Percentiles rank a stretch among this genome's conserved stretches.
These are phyloP conservation scores for Phyllachora maydis DNA, from an alignment of 2,329 filamentous ascomycete species.

Conservation along the genomic window DNA sequence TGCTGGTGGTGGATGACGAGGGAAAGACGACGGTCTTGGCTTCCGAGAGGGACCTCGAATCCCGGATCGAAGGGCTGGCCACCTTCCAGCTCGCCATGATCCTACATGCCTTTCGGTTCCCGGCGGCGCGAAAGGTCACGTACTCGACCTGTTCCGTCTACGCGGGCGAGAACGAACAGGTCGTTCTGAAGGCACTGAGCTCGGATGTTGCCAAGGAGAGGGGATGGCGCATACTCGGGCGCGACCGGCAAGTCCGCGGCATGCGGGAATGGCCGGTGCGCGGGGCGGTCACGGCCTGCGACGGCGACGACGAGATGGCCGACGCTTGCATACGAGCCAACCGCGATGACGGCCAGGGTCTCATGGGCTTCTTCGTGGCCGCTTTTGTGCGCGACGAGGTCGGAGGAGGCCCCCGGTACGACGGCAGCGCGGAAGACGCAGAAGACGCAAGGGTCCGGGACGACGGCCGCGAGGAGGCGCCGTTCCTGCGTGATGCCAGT, in stretches of 20 bases:
- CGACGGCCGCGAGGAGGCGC: neutral
- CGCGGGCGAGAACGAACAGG: slow-evolving; percentile 69
- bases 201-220: slow-evolving; percentile 42
- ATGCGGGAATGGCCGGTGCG: slow-evolving; percentile 56
- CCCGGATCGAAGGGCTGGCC: slow-evolving; percentile 53
- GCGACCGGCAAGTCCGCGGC: slow-evolving; percentile 55
- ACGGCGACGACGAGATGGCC: slow-evolving; percentile 29
- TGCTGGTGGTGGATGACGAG: slow-evolving; percentile 30
- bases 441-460: neutral
- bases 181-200: slow-evolving; percentile 51
- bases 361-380: slow-evolving; percentile 94
- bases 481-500: slow-evolving; percentile 1
- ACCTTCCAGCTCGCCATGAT: slow-evolving; percentile 68
- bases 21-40: slow-evolving; percentile 20
- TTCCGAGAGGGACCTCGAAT: slow-evolving; percentile 33
- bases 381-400: slow-evolving; percentile 55
- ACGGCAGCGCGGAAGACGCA: too few relatives aligned
- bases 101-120: slow-evolving; percentile 68
- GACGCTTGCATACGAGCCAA: slow-evolving; percentile 68
- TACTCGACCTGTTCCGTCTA: slow-evolving; percentile 93
- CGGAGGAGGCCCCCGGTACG: too few relatives aligned
- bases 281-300: slow-evolving; percentile 28
- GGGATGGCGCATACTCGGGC: slow-evolving; percentile 60
- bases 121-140: slow-evolving; percentile 52
- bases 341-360: slow-evolving; percentile 60